Base-by-base conservation (phyloP, 129 eudicot species). In the Helichrysum umbraculigerum region DNA sequence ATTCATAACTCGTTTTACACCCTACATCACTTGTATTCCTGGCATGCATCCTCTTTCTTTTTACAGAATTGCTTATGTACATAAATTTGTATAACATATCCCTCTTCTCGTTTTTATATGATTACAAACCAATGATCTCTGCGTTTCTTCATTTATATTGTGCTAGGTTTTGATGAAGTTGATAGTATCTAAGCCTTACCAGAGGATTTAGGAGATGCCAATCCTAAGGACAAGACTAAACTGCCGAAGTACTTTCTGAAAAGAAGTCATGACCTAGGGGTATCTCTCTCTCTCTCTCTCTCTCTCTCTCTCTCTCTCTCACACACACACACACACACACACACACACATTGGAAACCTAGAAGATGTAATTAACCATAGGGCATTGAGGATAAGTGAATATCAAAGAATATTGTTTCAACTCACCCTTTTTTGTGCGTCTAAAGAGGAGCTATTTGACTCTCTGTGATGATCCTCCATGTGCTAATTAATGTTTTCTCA, bases 111-210 rank as follows among this genome's bases (percentile, higher is more conserved):
- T 54, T 4, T n/a, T n/a, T 19, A 35, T 72, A 10, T 72, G 76
- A 19, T 72, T 2, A 47, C 12, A 32, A n/a, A 76, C 50, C 7
- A 17, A 30, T 33, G 15, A 16, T 66, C 19, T 19, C 71, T 71
- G 76, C 33, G 0, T 60, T 68, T 8, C 5, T 34, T 52, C 60
- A 15, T 76, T 47, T 25, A 14, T 68, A 37, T 66, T 71, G 54
- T 69, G 68, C 78, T 82, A 93, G 98, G 86, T 70, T 93, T 93
- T 74, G 96, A 88, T 87, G 98, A 91, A 39, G 79, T 86, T 78
- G 97, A 91, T 83, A 91, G 98, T 50, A 84, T 90, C 41, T 93
- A 81, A 75, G 96, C 98, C 72, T 93, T 97, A 28, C 98, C 96
- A 30, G 90, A 93, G 11, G 98, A 93, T 85, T 93, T 93, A 74